Base-by-base conservation (phyloP, 208 protist genomes). In the Acanthamoeba culbertsoni region DNA sequence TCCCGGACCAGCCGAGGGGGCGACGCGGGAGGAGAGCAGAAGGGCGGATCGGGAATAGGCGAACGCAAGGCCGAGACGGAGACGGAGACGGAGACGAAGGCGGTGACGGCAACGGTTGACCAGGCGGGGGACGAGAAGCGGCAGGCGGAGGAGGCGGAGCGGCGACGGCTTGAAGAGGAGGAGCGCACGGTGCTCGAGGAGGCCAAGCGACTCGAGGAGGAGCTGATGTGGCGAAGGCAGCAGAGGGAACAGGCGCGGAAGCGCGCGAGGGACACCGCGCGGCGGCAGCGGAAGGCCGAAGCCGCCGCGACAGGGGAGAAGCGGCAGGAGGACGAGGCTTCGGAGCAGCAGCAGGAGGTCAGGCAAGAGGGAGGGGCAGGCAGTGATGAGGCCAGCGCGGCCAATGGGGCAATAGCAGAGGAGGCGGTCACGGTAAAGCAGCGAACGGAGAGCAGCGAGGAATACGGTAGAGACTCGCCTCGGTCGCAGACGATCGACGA, bases 171-270 rank as follows among this genome's bases (percentile, higher is more conserved):
- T 23, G 73, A 84, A 31, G 73, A 84, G 8, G 73, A 84, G 43
- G 73, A 84, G 73, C 10, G 73, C 43, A 84, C 45, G 12, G 73
- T 84, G 73, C 26, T 84, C 28, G 73, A 84, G 28, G 73, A 84
- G 45, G 73, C 73, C 43, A 48, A 55, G 45, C 40, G 73, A 1
- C 43, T 84, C 43, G 73, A 84, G 7, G 73, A 84, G 45, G 73
- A 84, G 31, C 28, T 84, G 73, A 43, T 43, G 26, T 84, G 73
- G 73, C 73, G 73, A 55, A n/a, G 73, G 45, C 46, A 55, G 45
- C 73, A 84, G 43, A 37, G 73, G 5, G 73, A 84, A 33, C 23
- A 55, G n/a, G 73, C 73, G 23, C 73, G 73, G 1, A 48, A 55
- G 26, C 26, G 40, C 43, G 73, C 73, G 5, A 48, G 73, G 26